Conservation (phyloP, 2,329 filamentous ascomycete species). For the Talaromyces sp. region DNA sequence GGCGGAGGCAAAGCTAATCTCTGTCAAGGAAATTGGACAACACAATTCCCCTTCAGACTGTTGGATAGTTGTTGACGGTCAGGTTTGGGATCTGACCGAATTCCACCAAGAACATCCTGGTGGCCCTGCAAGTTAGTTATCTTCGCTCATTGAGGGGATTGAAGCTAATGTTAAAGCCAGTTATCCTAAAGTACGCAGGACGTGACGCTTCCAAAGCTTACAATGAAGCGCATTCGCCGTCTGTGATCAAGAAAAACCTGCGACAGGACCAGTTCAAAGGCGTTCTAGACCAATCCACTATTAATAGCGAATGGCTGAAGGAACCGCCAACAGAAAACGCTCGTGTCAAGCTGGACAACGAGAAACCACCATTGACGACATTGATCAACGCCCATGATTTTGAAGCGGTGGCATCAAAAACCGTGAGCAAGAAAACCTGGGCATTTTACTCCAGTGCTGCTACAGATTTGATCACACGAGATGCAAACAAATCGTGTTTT, state of each 20-base stretch:
- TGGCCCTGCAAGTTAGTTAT: slow-evolving; percentile 47
- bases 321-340: slow-evolving; percentile 29
- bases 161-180: slow-evolving; percentile 16
- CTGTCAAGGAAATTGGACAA: slow-evolving; percentile 40
- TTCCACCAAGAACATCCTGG: slow-evolving; percentile 63
- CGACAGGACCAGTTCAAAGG: slow-evolving; percentile 45
- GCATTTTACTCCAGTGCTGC: slow-evolving; percentile 65
- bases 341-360: slow-evolving; percentile 23
- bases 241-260: slow-evolving; percentile 42
- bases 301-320: slow-evolving; percentile 47
- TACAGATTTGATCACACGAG: slow-evolving; percentile 55
- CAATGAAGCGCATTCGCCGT: slow-evolving; percentile 42
- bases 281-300: slow-evolving; percentile 42
- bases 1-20: slow-evolving; percentile 30
- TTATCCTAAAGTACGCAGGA: slow-evolving; percentile 44
- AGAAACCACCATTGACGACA: slow-evolving; percentile 49
- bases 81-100: slow-evolving; percentile 63
- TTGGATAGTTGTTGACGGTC: slow-evolving; percentile 65
- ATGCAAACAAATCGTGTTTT: slow-evolving; percentile 52
- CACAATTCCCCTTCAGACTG: slow-evolving; percentile 49
- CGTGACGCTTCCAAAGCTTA: slow-evolving; percentile 43
- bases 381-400: slow-evolving; percentile 60
- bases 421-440: slow-evolving; percentile 60
- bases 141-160: neutral
- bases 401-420: slow-evolving; percentile 50